Evolutionary conservation across 2,329 filamentous ascomycete species (phyloP).

Genomic region (Curvularia eragrostidis): DNA sequence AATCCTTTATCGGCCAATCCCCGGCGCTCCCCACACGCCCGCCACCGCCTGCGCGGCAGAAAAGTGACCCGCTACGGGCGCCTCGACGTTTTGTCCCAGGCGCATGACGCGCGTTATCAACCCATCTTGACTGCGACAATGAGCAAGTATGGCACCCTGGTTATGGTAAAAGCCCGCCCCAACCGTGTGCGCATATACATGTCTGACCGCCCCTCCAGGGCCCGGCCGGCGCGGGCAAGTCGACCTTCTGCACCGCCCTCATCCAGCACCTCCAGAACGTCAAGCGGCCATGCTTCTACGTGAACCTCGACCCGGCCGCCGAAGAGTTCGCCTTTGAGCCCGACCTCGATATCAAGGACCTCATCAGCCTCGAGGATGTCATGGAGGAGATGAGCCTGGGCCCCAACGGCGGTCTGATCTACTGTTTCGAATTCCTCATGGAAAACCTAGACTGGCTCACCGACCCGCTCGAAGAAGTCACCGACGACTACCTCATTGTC

Average conservation of each 20-base stretch:
- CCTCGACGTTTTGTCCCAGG: slow-evolving; percentile 2
- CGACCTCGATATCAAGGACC: slow-evolving; percentile 92
- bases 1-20: slow-evolving; percentile 15
- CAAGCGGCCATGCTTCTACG: slow-evolving; percentile 93
- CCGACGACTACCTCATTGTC: slow-evolving; percentile 95
- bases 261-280: slow-evolving; percentile 92
- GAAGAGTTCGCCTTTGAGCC: slow-evolving; percentile 90
- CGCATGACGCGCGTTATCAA: slow-evolving; percentile 13
- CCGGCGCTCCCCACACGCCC: slow-evolving; percentile 10
- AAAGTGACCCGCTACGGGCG: slow-evolving; percentile 20
- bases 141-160: slow-evolving; percentile 93
- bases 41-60: slow-evolving; percentile 19
- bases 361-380: slow-evolving; percentile 91
- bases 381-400: slow-evolving; percentile 94
- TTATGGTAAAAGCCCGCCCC: slow-evolving; percentile 67
- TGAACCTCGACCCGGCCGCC: slow-evolving; percentile 97
- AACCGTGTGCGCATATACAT: neutral
- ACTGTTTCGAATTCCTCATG: slow-evolving; percentile 95
- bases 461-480: slow-evolving; percentile 81
- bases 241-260: slow-evolving; percentile 91
- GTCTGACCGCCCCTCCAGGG: slow-evolving; percentile 56
- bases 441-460: slow-evolving; percentile 93
- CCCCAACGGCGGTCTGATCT: slow-evolving; percentile 91
- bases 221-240: slow-evolving; percentile 94
- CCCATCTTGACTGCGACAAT: slow-evolving; percentile 57